Evolutionary conservation across 345 rosid genomes (phyloP).

Genomic region (Camelina sativa): DNA sequence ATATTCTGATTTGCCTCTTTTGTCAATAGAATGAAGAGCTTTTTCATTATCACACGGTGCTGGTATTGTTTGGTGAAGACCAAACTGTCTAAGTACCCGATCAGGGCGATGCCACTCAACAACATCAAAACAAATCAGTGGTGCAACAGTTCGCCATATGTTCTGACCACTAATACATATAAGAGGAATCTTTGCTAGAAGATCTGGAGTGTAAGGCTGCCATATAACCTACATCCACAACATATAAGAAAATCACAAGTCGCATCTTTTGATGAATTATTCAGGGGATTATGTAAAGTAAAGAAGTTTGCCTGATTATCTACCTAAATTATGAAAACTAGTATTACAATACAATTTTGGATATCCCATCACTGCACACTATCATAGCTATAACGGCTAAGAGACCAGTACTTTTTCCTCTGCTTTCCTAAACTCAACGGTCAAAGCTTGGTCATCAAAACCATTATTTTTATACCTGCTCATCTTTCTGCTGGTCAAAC

Average conservation of each 20-base stretch:
- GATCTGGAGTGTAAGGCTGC: slow-evolving; percentile 46
- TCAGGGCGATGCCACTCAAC: slow-evolving; percentile 54
- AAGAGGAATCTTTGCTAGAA: slow-evolving; percentile 44
- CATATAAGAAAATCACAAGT: slow-evolving; percentile 23
- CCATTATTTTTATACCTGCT: slow-evolving; percentile 38
- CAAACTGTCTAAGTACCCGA: slow-evolving; percentile 48
- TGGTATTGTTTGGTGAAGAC: slow-evolving; percentile 46
- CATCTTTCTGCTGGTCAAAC: slow-evolving; percentile 53
- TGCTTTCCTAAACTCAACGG: too few relatives aligned
- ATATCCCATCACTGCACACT: slow-evolving; percentile 13
- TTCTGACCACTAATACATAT: slow-evolving; percentile 48
- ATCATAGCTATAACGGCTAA: slow-evolving; percentile 8
- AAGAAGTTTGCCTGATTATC: too few relatives aligned
- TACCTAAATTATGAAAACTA: too few relatives aligned
- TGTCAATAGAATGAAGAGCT: slow-evolving; percentile 49
- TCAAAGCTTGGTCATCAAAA: slow-evolving; percentile 1
- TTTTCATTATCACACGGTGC: slow-evolving; percentile 47
- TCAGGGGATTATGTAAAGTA: too few relatives aligned
- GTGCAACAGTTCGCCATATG: slow-evolving; percentile 46
- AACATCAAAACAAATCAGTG: slow-evolving; percentile 47
- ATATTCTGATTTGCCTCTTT: slow-evolving; percentile 48
- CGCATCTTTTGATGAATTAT: background rate
- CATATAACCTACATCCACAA: slow-evolving; percentile 41
- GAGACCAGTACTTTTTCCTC: slow-evolving; percentile 2
- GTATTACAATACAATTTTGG: background rate